Base-by-base conservation (phyloP, 2,329 filamentous ascomycete genomes). In the Fusarium palustre region DNA sequence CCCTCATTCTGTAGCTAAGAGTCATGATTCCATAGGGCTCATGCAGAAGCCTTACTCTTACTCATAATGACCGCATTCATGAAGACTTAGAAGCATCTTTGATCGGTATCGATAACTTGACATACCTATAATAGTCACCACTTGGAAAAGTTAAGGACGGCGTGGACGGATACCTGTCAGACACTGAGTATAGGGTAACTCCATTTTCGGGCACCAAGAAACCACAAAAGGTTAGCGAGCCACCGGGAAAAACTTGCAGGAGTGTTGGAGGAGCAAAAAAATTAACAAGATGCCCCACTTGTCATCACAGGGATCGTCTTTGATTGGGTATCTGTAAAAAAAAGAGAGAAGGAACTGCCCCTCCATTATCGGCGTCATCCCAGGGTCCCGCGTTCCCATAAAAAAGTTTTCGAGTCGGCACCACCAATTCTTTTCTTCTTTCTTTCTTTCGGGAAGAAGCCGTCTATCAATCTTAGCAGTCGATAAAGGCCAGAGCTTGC, bases 371-470 rank as follows among this genome's bases (percentile, higher is more conserved):
- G 61, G 55, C 33, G 60, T 52, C 59, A 34, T 47, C 50, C 53
- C 64, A 68, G 74, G 74, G 70, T 70, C 64, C 49, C 47, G 36
- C 59, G 56, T 72, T 48, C 64, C 48, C 59, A 75, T 76, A 80
- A 82, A 83, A 83, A 82, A 83, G 77, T 79, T 79, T 80, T 75
- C 64, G 68, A 71, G 55, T 72, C 72, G 71, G 72, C 68, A 71
- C 74, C 63, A 74, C 70, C 72, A 62, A 73, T 72, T 69, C 66
- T 78, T 80, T 79, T 77, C 74, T 81, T 79, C 77, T 78, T 81
- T 82, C 70, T 79, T 82, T 84, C 79, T 81, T 82, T 81, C 80
- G 84, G 84, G 84, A 85, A 85, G 84, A 85, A 84, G 82, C 83
- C 79, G 79, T 76, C 68, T 76, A 80, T 79, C 80, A 79, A 79